A percentile compares a stretch with the other conserved stretches of the same genome.
Conservation (phyloP, 2,329 filamentous ascomycete species). For the Cytospora piceae region DNA sequence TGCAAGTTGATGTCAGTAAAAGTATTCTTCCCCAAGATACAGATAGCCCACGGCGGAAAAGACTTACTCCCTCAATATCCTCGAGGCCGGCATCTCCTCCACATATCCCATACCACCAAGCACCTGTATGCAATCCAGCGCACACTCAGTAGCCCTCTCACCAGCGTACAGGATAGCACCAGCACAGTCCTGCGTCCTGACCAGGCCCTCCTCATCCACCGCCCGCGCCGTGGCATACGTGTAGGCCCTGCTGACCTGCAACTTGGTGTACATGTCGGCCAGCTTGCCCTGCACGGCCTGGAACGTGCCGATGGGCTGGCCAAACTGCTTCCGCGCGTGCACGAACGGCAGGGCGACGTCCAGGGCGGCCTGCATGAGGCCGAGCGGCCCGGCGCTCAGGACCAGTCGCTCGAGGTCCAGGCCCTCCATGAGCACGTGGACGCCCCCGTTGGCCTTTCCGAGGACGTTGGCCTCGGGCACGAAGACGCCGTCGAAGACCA, state of each 20-base stretch:
- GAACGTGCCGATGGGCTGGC: slow-evolving; percentile 82
- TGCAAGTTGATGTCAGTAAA: slow-evolving; percentile 42
- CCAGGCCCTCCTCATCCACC: slow-evolving; percentile 74
- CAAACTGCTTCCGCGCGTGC: slow-evolving; percentile 89
- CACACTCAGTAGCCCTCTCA: slow-evolving; percentile 84
- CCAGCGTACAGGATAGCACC: slow-evolving; percentile 93
- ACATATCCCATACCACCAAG: slow-evolving; percentile 95
- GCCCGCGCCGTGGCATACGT: slow-evolving; percentile 81
- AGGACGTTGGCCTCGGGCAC: slow-evolving; percentile 83
- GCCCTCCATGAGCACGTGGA: slow-evolving; percentile 92
- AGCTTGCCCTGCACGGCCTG: slow-evolving; percentile 92
- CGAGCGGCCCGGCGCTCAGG: slow-evolving; percentile 85
- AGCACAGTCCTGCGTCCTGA: slow-evolving; percentile 90
- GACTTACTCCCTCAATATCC: slow-evolving; percentile 72
- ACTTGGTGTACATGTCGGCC: slow-evolving; percentile 96
- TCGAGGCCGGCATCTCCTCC: slow-evolving; percentile 90
- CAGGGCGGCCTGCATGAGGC: slow-evolving; percentile 90
- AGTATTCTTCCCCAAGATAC: background rate
- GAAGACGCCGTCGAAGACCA: slow-evolving; percentile 89
- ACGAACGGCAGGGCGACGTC: slow-evolving; percentile 87
- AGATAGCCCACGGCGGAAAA: slow-evolving; percentile 6
- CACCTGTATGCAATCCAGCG: slow-evolving; percentile 87
- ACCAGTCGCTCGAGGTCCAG: slow-evolving; percentile 93
- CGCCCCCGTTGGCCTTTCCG: slow-evolving; percentile 78
- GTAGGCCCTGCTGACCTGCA: slow-evolving; percentile 81